These are phyloP conservation scores for Kitagawia praeruptora DNA, from an alignment of 129 eudicot genomes.

Conservation along the genomic window DNA sequence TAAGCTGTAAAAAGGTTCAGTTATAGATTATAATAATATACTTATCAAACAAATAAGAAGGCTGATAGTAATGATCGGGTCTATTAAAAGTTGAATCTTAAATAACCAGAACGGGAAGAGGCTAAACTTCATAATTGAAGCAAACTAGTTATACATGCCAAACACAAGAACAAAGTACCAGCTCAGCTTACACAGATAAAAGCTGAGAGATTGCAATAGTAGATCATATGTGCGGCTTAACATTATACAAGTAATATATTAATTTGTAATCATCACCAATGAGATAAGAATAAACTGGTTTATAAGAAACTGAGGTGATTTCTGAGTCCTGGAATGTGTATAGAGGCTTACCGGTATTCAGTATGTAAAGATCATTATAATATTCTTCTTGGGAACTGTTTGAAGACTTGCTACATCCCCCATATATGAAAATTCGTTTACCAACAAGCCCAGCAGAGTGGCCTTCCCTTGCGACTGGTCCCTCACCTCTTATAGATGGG, in stretches of 20 bases:
- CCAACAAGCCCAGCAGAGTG: conserved; percentile 94
- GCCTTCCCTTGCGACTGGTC: conserved; percentile 90
- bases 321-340: neutral
- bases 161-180: neutral
- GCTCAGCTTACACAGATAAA: neutral
- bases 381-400: conserved; percentile 50
- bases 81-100: neutral
- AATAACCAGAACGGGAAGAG: neutral
- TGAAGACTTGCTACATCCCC: conserved; percentile 83
- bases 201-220: neutral
- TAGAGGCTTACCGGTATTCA: conserved; percentile 59
- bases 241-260: neutral
- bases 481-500: conserved; percentile 78
- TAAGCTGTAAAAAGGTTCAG: neutral
- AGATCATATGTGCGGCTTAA: neutral
- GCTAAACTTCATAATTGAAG: neutral
- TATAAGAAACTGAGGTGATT: neutral
- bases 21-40: neutral
- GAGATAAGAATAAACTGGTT: neutral
- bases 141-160: neutral
- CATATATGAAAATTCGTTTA: conserved; percentile 84
- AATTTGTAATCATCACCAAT: neutral
- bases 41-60: neutral
- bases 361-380: conserved; percentile 77
- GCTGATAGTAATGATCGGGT: neutral